phyloP scores from a whole-genome alignment of 345 rosid genomes.

The Physaria fendleri region DNA sequence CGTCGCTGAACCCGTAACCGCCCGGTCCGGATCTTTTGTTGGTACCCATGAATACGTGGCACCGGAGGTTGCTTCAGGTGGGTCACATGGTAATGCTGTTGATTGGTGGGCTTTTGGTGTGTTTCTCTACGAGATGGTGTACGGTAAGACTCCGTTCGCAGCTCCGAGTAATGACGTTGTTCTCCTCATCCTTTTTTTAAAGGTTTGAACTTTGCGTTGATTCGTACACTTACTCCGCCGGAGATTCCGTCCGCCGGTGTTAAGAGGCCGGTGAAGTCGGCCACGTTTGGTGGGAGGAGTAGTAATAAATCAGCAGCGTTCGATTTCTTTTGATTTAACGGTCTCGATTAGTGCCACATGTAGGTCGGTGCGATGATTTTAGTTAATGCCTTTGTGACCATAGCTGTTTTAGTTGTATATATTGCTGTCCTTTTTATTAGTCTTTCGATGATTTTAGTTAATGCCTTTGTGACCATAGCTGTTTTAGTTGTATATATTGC shows the following conservation, averaged over 20 bases:
- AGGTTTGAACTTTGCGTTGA: constrained; percentile 71
- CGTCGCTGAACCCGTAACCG: constrained; percentile 91
- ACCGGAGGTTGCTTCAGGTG: constrained; percentile 89
- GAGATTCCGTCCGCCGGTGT: constrained; percentile 41
- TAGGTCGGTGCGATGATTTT: constrained; percentile 40
- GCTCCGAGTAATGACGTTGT: constrained; percentile 69
- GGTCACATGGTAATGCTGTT: constrained; percentile 85
- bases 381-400: constrained; percentile 29
- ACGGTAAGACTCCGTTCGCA: constrained; percentile 79
- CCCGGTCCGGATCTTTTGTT: constrained; percentile 82
- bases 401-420: constrained; percentile 31
- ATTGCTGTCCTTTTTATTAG: constrained; percentile 8
- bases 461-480: constrained; percentile 30
- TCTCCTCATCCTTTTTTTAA: constrained; percentile 85
- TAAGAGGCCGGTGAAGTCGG: constrained; percentile 30
- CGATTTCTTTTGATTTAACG: constrained; percentile 49
- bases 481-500: constrained; percentile 30
- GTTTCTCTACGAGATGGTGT: constrained; percentile 75
- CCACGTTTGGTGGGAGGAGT: constrained; percentile 30
- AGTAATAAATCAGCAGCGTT: constrained; percentile 45
- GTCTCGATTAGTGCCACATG: constrained; percentile 34
- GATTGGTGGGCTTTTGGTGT: constrained; percentile 98
- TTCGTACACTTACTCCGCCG: constrained; percentile 71
- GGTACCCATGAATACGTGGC: constrained; percentile 97
- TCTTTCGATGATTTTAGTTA: constrained; percentile 33